Base-by-base conservation (phyloP, 106 monocot species). In the Acanthochlamys bracteata region DNA sequence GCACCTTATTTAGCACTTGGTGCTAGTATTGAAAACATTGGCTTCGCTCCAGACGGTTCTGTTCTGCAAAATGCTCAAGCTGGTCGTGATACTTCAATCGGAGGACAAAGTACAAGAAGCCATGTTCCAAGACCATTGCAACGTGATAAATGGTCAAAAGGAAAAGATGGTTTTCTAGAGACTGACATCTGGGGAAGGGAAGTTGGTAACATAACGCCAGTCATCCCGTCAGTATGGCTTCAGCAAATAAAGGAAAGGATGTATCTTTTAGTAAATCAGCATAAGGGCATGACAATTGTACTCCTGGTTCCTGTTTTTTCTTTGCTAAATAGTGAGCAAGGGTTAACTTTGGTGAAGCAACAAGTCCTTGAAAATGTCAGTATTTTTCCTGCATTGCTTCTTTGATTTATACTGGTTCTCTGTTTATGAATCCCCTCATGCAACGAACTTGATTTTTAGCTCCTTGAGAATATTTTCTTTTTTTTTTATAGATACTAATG, bases 291-390 rank as follows among this genome's bases (percentile, higher is more conserved):
- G 61, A 96, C 96, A 2, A 70, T 91, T 54, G 52, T 96, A 54
- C 67, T 96, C 49, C 88, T 91, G 17, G 67, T 96, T 78, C 96
- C 96, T 24, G 65, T 76, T 61, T 69, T 65, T 45, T 91, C 84
- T 47, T 73, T 91, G 58, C 60, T 52, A 47, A 88, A 83, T 83
- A 82, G 86, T 64, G 82, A 85, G 33, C 76, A 82, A 39, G 85
- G 69, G 17, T 43, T 96, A 25, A 52, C 64, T 63, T 65, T 80
- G 41, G 49, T 84, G 64, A 96, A 91, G 76, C 78, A 80, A 60
- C 81, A 84, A 70, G 42, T 96, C 70, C 61, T 88, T 67, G 91
- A 96, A 83, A 88, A 84, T 79, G 96, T 96, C 14, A 75, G 94
- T 79, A 55, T n/a, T 46, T 15, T 19, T 45, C 43, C 13, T 13